Evolutionary conservation across 2,329 filamentous ascomycete species (phyloP).

Genomic region (Exophiala sp.): DNA sequence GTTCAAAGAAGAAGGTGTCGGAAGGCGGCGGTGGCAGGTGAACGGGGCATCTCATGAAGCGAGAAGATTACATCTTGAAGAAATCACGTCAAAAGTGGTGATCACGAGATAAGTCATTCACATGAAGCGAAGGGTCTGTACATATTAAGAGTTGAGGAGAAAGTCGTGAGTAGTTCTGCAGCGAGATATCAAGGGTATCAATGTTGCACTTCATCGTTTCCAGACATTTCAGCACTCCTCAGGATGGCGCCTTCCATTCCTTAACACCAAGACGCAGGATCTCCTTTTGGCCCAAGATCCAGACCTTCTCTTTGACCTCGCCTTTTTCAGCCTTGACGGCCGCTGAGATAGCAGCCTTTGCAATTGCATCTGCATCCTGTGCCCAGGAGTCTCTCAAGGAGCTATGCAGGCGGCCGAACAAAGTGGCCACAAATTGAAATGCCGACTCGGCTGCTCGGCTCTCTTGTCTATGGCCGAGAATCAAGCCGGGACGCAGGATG

Average conservation of each 20-base stretch:
- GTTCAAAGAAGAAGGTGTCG: conserved; percentile 39
- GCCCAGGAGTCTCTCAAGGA: conserved; percentile 63
- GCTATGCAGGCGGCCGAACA: conserved; percentile 53
- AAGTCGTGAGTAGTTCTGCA: not conserved
- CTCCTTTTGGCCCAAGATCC: conserved; percentile 37
- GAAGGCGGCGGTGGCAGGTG: conserved; percentile 38
- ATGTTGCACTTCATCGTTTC: not conserved
- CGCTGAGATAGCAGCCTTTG: conserved; percentile 39
- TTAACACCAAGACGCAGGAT: conserved; percentile 35
- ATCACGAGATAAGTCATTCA: too few relatives aligned
- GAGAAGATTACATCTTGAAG: conserved; percentile 17
- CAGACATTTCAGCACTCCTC: not conserved
- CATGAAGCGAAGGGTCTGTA: not conserved
- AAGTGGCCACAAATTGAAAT: conserved; percentile 54
- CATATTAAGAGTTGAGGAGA: not conserved
- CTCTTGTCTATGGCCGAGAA: conserved; percentile 67
- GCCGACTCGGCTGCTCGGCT: conserved; percentile 58
- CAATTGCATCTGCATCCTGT: conserved; percentile 71
- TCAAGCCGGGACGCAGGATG: conserved; percentile 69
- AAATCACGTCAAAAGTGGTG: too few relatives aligned
- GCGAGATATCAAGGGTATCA: conserved; percentile 6
- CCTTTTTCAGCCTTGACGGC: conserved; percentile 40
- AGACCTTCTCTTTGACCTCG: conserved; percentile 41
- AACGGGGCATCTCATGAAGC: conserved; percentile 34
- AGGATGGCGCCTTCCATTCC: conserved; percentile 26